phyloP scores from a whole-genome alignment of 352 stramenopile genomes.

The Saprolegnia diclina region DNA sequence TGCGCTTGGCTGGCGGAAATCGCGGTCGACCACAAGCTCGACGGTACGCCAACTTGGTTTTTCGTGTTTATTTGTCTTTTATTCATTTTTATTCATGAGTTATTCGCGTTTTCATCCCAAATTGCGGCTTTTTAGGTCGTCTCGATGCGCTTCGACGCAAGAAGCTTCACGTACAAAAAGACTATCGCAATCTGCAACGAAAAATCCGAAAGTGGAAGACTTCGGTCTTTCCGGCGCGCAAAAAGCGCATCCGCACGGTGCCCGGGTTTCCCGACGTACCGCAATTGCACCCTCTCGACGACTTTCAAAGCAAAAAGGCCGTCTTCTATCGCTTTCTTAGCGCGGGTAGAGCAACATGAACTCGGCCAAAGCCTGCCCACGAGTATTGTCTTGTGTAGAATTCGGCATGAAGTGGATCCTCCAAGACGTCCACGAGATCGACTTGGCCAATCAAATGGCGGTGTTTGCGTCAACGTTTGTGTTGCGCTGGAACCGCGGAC shows the following conservation, averaged over 20 bases:
- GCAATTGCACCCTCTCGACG: constrained; percentile 23
- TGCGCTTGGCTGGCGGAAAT: constrained; percentile 8
- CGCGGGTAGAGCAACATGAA: constrained; percentile 21
- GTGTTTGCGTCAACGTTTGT: constrained; percentile 44
- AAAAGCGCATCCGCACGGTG: neutral
- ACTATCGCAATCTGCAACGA: neutral
- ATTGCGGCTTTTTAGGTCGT: neutral
- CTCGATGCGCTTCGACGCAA: neutral
- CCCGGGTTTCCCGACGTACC: constrained; percentile 8
- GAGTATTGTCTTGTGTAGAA: constrained; percentile 20
- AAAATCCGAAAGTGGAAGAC: neutral
- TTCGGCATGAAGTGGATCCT: constrained; percentile 45
- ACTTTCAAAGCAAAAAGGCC: constrained; percentile 38
- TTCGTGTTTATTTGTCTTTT: too few relatives aligned
- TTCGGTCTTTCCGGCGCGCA: neutral
- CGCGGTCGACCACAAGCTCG: constrained; percentile 2
- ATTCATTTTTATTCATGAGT: too few relatives aligned
- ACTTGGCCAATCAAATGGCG: constrained; percentile 37
- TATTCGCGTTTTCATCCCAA: neutral
- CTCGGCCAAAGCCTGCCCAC: neutral
- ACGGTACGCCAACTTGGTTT: too few relatives aligned
- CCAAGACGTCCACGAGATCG: constrained; percentile 41
- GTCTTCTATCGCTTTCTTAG: constrained; percentile 51
- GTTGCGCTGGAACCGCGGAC: constrained; percentile 41
- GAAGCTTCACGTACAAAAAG: constrained; percentile 13